phyloP scores from a whole-genome alignment of 2,329 filamentous ascomycete genomes.

The Diplocarpon rosae region DNA sequence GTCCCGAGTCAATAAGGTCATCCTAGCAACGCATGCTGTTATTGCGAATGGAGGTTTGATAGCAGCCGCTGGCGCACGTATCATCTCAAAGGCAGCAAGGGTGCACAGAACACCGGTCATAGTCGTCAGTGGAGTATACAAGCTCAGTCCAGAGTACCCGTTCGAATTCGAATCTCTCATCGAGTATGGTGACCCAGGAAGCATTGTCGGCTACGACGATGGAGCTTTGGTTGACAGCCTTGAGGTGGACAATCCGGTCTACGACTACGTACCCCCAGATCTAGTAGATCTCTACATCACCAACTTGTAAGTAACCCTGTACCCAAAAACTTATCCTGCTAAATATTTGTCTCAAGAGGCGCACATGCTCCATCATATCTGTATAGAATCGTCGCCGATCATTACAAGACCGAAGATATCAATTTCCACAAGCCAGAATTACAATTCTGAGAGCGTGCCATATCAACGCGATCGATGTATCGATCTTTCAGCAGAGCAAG shows the following conservation, averaged over 20 bases:
- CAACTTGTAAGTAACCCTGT: conserved; percentile 51
- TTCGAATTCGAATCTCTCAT: conserved; percentile 73
- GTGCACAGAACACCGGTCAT: conserved; percentile 76
- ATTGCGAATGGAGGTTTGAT: conserved; percentile 81
- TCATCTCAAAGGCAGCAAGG: conserved; percentile 76
- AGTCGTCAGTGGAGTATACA: conserved; percentile 84
- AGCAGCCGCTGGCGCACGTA: conserved; percentile 70
- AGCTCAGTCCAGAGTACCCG: conserved; percentile 81
- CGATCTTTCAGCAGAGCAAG: neutral
- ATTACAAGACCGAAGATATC: conserved; percentile 64
- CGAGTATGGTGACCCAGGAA: conserved; percentile 75
- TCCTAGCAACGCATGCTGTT: conserved; percentile 78
- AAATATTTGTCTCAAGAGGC: conserved; percentile 37
- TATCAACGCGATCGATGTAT: neutral
- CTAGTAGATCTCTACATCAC: conserved; percentile 75
- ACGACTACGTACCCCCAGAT: conserved; percentile 71
- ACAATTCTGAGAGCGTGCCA: conserved; percentile 16
- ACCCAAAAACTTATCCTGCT: neutral
- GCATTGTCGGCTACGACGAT: conserved; percentile 66
- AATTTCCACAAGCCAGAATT: conserved; percentile 39
- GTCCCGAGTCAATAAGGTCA: conserved; percentile 90
- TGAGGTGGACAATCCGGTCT: conserved; percentile 67
- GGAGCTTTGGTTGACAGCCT: conserved; percentile 68
- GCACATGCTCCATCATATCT: conserved; percentile 60
- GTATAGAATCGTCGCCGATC: conserved; percentile 63